These are phyloP conservation scores for Hypomyces rosellus DNA, from an alignment of 2,329 filamentous ascomycete genomes.

Conservation along the genomic window DNA sequence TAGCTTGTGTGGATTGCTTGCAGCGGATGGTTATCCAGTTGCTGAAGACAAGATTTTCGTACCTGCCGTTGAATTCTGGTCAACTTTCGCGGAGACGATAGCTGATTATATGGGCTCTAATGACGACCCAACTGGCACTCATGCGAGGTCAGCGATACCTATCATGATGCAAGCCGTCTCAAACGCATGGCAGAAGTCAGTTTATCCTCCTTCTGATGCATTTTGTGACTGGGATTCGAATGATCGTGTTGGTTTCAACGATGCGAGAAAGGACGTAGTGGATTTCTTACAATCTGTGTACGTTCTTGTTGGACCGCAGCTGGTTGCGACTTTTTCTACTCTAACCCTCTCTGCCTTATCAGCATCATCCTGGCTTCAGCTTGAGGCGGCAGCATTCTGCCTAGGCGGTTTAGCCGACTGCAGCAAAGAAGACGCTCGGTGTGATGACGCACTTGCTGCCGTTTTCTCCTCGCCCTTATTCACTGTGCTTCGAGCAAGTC, in stretches of 20 bases:
- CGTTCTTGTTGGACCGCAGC: slow-evolving; percentile 48
- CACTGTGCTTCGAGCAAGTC: slow-evolving; percentile 43
- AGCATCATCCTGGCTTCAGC: slow-evolving; percentile 47
- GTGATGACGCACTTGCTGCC: slow-evolving; percentile 51
- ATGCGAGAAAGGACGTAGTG: slow-evolving; percentile 71
- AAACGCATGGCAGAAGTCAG: slow-evolving; percentile 62
- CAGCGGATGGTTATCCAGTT: slow-evolving; percentile 59
- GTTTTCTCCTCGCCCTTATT: slow-evolving; percentile 59
- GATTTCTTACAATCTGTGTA: slow-evolving; percentile 71
- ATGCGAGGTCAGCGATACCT: slow-evolving; percentile 52
- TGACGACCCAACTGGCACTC: slow-evolving; percentile 40
- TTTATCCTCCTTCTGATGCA: slow-evolving; percentile 54
- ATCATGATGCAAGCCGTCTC: slow-evolving; percentile 60
- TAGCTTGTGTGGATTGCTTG: slow-evolving; percentile 59
- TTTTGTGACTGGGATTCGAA: slow-evolving; percentile 63
- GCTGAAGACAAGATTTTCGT: slow-evolving; percentile 71
- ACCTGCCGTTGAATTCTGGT: slow-evolving; percentile 75
- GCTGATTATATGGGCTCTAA: slow-evolving; percentile 51
- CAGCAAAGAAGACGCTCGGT: slow-evolving; percentile 48
- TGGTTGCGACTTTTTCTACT: slow-evolving; percentile 52
- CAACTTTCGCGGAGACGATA: slow-evolving; percentile 64
- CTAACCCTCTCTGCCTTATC: slow-evolving; percentile 45
- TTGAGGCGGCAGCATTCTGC: slow-evolving; percentile 58
- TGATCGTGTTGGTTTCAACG: slow-evolving; percentile 60
- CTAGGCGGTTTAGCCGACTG: slow-evolving; percentile 63